Evolutionary conservation across 805 yeast genomes (phyloP), one percentile per base, ranked within the genome.

Genomic region (Wickerhamomyces strasburgensis): DNA sequence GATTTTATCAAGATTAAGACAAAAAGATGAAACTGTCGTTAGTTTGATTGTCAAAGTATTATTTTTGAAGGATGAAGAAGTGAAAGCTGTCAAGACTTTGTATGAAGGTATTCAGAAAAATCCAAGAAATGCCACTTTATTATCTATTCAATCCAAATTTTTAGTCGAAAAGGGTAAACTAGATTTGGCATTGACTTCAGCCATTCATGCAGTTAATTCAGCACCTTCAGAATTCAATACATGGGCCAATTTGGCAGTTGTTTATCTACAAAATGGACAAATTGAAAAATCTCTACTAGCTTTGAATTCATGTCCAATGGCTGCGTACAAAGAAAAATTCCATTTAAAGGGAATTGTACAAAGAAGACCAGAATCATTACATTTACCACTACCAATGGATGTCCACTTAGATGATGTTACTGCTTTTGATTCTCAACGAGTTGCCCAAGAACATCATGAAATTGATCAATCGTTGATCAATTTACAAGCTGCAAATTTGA

Each of bases 271-370:
- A 31, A 54, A 75, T 35, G 78, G 77, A 19, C 80, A 82, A 57
- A 75, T 76, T 54, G 89, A 83, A 54, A 73, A 80, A 47, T 84
- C 93, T 2, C 64, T 84, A 36, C 60, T 83, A 39, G 75, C 88
- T 1, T 65, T 84, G 46, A 84, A 84, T 51, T 78, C 90, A 13
- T 82, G 89, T 52, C 94, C 94, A 17, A 82, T 84, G 87, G 79
- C 79, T 37, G 50, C 65, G 1, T 74, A 83, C 9, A 80, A 77
- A 52, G 93, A 84, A 48, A 73, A 73, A 44, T 83, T 67, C 54
- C 65, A 70, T 16, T 67, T 82, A 48, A 75, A 72, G 53, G 65
- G 93, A 50, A 70, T 80, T 5, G 73, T 74, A 9, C 72, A 75
- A 19, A 71, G 78, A 15, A 58, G 61, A 18, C 54, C 66, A 14